Base-by-base conservation (phyloP, 2,329 filamentous ascomycete species). In the Grosmannia clavigera region DNA sequence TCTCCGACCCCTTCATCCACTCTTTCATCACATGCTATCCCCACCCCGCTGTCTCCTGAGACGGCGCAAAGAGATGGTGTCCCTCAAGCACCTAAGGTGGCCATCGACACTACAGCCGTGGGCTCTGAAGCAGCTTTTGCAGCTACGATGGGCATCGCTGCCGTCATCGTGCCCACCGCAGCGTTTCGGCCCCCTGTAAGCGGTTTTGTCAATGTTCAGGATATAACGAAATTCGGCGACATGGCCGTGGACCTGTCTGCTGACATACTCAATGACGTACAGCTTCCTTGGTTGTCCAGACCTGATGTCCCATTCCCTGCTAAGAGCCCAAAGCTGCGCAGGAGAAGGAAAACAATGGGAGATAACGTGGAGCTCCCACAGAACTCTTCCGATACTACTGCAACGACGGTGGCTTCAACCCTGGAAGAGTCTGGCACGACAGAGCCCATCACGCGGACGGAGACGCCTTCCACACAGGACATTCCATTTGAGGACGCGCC, bases 251-350 rank as follows among this genome's bases (percentile, higher is more conserved):
- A 35, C 31, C 46, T 58, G 56, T 38, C 50, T 31, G 27, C 57
- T 59, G 57, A 75, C 60, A 46, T 14, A 9, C 6, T 27, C 38
- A 52, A 25, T 63, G 25, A 22, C 4, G 38, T 33, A 2, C 59
- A 84, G 80, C 71, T 85, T 11, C 83, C 83, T 11, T 85, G 82
- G 82, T 66, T 76, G 31, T 83, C 81, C 0, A 70, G 70, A 38
- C 78, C 80, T 3, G 77, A 80, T 38, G 65, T 71, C 33, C 71
- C 74, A 11, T 86, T 83, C 66, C 82, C 82, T 14, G 66, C 66
- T 3, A 73, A 71, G 65, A 65, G 69, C 43, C 50, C 71, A 14
- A 76, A 71, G 65, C 71, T 73, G 43, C 75, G 73, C 64, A 78
- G 76, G 69, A 78, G 73, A 65, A 69, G 69, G 63, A 70, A 69